These are phyloP conservation scores for Malus sieversii DNA, from an alignment of 306 rosid species.

Conservation along the genomic window DNA sequence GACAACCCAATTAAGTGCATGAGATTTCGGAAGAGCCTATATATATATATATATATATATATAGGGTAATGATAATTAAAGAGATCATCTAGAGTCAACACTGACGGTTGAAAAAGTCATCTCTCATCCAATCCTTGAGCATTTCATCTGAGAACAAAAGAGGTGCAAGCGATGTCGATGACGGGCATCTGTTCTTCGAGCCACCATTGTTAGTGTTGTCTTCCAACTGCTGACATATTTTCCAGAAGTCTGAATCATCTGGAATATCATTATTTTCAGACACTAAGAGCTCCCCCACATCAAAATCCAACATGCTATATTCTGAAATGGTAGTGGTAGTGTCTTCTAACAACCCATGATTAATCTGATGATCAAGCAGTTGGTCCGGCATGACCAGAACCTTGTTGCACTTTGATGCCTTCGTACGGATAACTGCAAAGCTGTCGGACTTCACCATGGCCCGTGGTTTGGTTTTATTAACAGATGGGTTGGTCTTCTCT, in stretches of 20 bases:
- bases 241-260: neutral
- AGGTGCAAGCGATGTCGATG: neutral
- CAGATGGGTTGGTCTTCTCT: neutral
- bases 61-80: too few species aligned
- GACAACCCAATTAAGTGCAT: neutral
- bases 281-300: neutral
- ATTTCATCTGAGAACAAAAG: conserved; percentile 5
- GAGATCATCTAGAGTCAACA: neutral
- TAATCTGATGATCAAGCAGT: neutral
- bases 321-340: neutral
- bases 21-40: neutral
- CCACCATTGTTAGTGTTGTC: neutral
- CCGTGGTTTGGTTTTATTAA: neutral
- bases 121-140: neutral
- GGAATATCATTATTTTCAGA: neutral
- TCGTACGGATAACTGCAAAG: neutral
- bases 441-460: neutral
- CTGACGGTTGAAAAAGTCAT: neutral
- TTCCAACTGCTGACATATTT: neutral
- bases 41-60: neutral
- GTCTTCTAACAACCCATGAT: neutral
- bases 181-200: neutral
- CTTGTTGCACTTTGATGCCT: neutral
- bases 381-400: neutral
- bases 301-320: neutral